phyloP scores from a whole-genome alignment of 2,329 filamentous ascomycete species.

The Fusarium piperis region DNA sequence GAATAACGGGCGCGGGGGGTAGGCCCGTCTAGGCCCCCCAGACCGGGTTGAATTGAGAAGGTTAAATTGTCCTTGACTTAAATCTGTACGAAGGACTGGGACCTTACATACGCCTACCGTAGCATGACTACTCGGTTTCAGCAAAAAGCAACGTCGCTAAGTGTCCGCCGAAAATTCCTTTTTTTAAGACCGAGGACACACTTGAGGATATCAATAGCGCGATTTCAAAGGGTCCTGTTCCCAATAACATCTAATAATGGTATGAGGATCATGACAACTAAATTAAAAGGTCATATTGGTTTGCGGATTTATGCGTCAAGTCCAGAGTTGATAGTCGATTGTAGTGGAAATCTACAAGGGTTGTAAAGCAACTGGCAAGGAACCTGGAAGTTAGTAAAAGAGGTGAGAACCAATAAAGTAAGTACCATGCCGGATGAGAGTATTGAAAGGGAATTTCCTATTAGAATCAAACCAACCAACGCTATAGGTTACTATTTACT shows the following conservation, averaged over 20 bases:
- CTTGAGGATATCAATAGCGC: conserved; percentile 12
- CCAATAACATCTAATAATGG: not conserved
- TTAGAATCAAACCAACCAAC: not conserved
- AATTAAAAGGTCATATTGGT: not conserved
- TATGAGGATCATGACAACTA: not conserved
- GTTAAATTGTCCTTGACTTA: not conserved
- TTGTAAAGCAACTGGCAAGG: not conserved
- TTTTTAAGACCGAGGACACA: not conserved
- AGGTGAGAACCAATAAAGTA: accelerated
- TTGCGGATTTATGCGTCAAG: not conserved
- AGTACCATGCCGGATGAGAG: accelerated
- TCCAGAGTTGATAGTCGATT: not conserved
- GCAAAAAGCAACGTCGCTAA: not conserved
- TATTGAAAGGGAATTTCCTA: not conserved
- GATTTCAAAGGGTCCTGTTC: not conserved
- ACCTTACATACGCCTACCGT: not conserved
- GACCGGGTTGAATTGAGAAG: not conserved
- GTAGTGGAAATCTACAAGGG: not conserved
- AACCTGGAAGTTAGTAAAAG: not conserved
- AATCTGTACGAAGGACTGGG: not conserved
- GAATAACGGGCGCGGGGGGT: too few species aligned
- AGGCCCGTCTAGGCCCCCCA: not conserved
- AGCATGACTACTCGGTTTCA: conserved; percentile 3
- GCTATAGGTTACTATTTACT: not conserved
- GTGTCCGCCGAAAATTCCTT: not conserved